Conservation (phyloP, 371 early-diverging fungal species). For the Chytridium lagenaria region DNA sequence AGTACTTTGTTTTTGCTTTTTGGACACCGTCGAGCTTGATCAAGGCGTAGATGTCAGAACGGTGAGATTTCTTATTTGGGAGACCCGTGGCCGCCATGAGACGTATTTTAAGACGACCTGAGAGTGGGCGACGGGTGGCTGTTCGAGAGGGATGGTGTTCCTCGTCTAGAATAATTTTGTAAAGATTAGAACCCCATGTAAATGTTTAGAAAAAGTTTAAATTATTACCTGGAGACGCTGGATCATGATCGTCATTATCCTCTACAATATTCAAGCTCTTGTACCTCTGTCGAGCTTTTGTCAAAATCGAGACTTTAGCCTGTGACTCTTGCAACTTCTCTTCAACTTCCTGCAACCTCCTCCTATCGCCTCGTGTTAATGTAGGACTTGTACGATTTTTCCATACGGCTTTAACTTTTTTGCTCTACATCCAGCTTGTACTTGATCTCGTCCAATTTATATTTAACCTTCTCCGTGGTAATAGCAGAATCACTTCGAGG, state of each 20-base stretch:
- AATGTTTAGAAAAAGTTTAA: not conserved
- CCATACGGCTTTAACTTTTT: slow-evolving; percentile 80
- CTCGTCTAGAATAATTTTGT: not conserved
- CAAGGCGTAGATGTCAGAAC: slow-evolving; percentile 69
- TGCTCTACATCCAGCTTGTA: slow-evolving; percentile 90
- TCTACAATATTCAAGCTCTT: slow-evolving; percentile 64
- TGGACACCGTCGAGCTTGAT: slow-evolving; percentile 84
- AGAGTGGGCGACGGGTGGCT: slow-evolving; percentile 71
- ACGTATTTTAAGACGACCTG: slow-evolving; percentile 47
- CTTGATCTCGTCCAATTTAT: slow-evolving; percentile 82
- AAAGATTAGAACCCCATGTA: not conserved
- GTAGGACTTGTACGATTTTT: slow-evolving; percentile 65
- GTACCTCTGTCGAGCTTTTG: slow-evolving; percentile 83
- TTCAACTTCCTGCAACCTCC: slow-evolving; percentile 66
- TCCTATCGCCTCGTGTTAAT: slow-evolving; percentile 56
- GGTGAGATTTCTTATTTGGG: slow-evolving; percentile 41
- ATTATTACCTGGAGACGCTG: slow-evolving; percentile 6
- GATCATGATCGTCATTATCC: slow-evolving; percentile 26
- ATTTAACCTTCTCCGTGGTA: slow-evolving; percentile 82
- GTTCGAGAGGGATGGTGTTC: not conserved
- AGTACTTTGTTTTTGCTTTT: slow-evolving; percentile 74
- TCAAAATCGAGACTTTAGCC: slow-evolving; percentile 80
- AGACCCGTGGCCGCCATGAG: slow-evolving; percentile 44
- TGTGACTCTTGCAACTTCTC: slow-evolving; percentile 74
- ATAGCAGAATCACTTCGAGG: slow-evolving; percentile 71